Percentiles rank a stretch among this genome's conserved stretches.
Conservation (phyloP, 345 rosid genomes). For the Citrus maxima region DNA sequence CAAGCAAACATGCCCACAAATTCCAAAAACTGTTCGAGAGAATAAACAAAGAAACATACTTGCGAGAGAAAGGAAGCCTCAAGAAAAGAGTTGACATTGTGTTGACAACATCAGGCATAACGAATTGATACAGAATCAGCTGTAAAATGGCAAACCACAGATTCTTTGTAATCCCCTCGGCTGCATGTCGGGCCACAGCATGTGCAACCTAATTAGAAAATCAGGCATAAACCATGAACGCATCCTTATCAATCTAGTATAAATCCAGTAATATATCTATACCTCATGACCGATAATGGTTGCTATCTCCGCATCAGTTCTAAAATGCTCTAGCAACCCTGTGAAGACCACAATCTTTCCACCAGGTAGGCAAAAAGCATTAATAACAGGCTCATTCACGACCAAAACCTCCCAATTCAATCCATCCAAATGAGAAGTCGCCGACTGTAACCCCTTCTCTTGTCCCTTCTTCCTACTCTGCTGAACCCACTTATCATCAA, state of each 20-base stretch:
- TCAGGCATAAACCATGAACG: constrained; percentile 5
- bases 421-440: constrained; percentile 71
- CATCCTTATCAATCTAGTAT: background rate
- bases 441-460: constrained; percentile 38
- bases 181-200: constrained; percentile 84
- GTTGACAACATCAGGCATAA: constrained; percentile 76
- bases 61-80: constrained; percentile 89
- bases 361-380: constrained; percentile 88
- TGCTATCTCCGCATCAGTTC: constrained; percentile 81
- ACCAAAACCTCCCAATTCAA: constrained; percentile 91
- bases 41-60: constrained; percentile 34
- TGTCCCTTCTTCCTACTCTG: constrained; percentile 59
- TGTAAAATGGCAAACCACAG: constrained; percentile 78
- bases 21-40: background rate
- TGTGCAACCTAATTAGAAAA: constrained; percentile 65
- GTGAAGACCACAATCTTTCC: constrained; percentile 91
- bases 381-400: constrained; percentile 66
- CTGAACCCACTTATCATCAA: constrained; percentile 87
- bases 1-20: background rate
- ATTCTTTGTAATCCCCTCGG: constrained; percentile 70
- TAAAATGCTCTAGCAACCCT: constrained; percentile 75
- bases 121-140: constrained; percentile 63
- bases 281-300: constrained; percentile 94
- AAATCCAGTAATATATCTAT: background rate
- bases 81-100: constrained; percentile 71